These are phyloP conservation scores for Mucuna pruriens DNA, from an alignment of 306 rosid genomes.

Conservation along the genomic window DNA sequence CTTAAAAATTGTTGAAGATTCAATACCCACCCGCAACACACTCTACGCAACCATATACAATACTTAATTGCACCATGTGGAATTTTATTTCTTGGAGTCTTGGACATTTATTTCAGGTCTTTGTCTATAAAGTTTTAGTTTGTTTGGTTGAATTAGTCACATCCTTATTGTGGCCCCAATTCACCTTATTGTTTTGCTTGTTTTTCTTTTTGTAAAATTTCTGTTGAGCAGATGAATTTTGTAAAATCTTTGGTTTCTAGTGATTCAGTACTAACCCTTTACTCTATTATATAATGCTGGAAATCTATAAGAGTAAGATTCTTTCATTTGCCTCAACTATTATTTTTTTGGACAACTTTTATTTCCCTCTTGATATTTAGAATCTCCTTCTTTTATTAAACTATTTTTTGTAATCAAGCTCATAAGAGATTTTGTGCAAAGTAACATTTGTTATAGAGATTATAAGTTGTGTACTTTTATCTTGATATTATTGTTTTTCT, in stretches of 20 bases:
- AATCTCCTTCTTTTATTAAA: neutral
- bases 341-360: neutral
- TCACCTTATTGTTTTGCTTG: neutral
- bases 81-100: neutral
- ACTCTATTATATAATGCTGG: neutral
- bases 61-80: neutral
- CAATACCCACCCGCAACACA: neutral
- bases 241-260: neutral
- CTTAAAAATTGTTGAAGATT: neutral
- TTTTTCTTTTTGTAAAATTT: neutral
- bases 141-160: constrained; percentile 24
- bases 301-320: neutral
- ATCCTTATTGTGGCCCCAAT: neutral
- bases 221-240: neutral
- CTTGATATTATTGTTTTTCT: neutral
- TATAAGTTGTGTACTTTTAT: neutral
- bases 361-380: neutral
- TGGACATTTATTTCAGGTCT: constrained; percentile 5
- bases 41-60: neutral
- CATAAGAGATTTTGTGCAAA: neutral
- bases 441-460: neutral
- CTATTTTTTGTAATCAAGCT: too few species aligned
- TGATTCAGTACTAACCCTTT: neutral
- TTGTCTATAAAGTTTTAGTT: neutral
- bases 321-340: neutral